Evolutionary conservation across 768 basidiomycete genomes (phyloP), one percentile per base, ranked within the genome.

Genomic region (Leccinum arenicola): DNA sequence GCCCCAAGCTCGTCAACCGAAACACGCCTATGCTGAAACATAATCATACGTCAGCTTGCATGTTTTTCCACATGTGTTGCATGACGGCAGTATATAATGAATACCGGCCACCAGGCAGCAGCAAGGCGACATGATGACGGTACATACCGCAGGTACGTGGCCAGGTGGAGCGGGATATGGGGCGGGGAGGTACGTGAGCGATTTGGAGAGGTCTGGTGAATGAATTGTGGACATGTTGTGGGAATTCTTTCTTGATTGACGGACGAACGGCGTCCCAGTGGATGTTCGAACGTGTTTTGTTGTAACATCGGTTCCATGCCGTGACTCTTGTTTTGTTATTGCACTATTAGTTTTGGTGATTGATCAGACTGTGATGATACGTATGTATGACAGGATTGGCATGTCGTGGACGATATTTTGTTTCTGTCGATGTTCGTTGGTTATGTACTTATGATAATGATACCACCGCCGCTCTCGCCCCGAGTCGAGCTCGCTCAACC

Each of bases 111-210:
- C 58, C 67, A 65, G 61, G 63, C 57, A 59, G 54, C 64, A 62
- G 68, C 60, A 61, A 61, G 59, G 63, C 51, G 40, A 55, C 31
- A 61, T 27, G 23, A 19, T 55, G 55, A 60, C 27, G 51, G 7
- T 53, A 66, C 68, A 57, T 70, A 65, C 64, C 55, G 47, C 48
- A 56, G 48, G 62, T 57, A 55, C 61, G 29, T 60, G 52, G 12
- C 62, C 60, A 56, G 48, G 62, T 54, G 56, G 62, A 33, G 61
- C 36, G 31, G 78, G 76, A 23, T 83, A 83, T 69, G 72, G 68
- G 17, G 68, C 75, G 19, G 80, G 80, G 21, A 76, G 66, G 64
- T 83, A 80, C 63, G 73, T 80, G 27, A 83, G 80, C 43, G 74
- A 81, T 67, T 65, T 83, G 66, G 80, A 82, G 21, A 54, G 9